phyloP scores from a whole-genome alignment of 768 basidiomycete species.

The Lepiota brunneoincarnata region DNA sequence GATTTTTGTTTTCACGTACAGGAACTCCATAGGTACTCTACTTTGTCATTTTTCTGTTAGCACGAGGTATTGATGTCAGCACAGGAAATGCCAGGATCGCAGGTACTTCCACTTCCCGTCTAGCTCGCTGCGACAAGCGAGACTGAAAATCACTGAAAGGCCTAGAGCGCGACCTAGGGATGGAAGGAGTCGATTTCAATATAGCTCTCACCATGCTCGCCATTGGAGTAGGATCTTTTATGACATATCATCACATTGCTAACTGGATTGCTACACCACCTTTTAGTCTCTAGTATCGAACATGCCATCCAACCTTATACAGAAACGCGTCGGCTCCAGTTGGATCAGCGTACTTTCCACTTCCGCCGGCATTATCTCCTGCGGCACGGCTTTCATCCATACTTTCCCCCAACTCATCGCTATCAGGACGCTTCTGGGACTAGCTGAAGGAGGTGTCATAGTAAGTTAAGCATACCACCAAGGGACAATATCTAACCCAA shows the following conservation, averaged over 20 bases:
- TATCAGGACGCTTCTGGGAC: conserved; percentile 38
- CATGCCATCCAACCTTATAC: conserved; percentile 40
- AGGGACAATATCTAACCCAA: too few relatives aligned
- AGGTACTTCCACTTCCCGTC: conserved; percentile 15
- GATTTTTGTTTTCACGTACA: neutral
- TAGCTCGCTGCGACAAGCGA: neutral
- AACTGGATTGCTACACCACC: too few relatives aligned
- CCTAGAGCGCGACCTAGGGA: conserved; percentile 38
- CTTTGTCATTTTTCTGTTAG: neutral
- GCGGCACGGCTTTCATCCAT: conserved; percentile 37
- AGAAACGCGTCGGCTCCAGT: conserved; percentile 38
- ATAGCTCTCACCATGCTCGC: conserved; percentile 40
- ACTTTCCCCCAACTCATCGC: conserved; percentile 31
- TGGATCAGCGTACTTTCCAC: conserved; percentile 36
- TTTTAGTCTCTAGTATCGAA: too few relatives aligned
- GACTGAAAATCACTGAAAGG: conserved; percentile 15
- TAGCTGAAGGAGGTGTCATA: conserved; percentile 41
- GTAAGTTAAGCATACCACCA: too few relatives aligned
- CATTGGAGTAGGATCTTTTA: too few relatives aligned
- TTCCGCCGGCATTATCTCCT: conserved; percentile 32
- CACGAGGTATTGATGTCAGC: neutral
- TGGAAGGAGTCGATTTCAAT: conserved; percentile 40
- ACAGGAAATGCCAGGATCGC: conserved; percentile 22
- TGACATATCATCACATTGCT: too few relatives aligned
- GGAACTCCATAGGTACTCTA: conserved; percentile 20